phyloP scores from a whole-genome alignment of 1,139 yeast genomes.

The Meyerozyma athensensis region DNA sequence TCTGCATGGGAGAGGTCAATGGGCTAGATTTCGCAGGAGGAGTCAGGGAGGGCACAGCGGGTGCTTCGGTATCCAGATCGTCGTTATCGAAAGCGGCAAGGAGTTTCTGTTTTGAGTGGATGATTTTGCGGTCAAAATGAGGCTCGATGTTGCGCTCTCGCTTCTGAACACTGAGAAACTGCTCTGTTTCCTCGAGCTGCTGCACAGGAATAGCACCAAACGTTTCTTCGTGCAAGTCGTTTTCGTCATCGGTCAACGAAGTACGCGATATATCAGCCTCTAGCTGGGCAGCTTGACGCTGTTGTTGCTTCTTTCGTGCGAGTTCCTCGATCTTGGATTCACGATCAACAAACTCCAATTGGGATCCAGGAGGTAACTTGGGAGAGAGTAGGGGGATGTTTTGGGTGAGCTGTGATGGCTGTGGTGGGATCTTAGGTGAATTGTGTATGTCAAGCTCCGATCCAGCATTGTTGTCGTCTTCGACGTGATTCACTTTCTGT shows the following conservation, averaged over 20 bases:
- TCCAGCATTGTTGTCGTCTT: no score
- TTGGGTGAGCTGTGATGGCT: no score
- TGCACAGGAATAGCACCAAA: conserved; percentile 19
- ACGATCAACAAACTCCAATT: conserved; percentile 2
- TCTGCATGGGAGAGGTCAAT: conserved; percentile 31
- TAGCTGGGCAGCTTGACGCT: conserved; percentile 18
- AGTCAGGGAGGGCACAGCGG: conserved; percentile 10
- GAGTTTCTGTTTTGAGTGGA: conserved; percentile 30
- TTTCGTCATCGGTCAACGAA: conserved; percentile 40
- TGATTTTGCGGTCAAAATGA: conserved; percentile 23
- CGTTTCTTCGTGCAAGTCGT: conserved; percentile 25
- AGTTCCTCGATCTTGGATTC: conserved; percentile 5
- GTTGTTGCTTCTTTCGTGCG: conserved; percentile 19
- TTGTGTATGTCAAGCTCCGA: no score
- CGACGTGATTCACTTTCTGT: no score
- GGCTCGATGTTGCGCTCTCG: conserved; percentile 31
- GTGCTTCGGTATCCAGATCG: conserved; percentile 18
- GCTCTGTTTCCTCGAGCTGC: conserved; percentile 31
- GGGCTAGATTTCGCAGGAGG: conserved; percentile 22
- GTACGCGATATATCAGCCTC: conserved; percentile 32
- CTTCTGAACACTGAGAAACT: conserved; percentile 34
- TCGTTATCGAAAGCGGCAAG: conserved; percentile 32
- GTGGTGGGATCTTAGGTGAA: no score
- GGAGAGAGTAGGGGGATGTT: no score
- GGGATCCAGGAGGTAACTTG: no score